Evolutionary conservation across 345 rosid genomes (phyloP).

Genomic region (Litchi chinensis): DNA sequence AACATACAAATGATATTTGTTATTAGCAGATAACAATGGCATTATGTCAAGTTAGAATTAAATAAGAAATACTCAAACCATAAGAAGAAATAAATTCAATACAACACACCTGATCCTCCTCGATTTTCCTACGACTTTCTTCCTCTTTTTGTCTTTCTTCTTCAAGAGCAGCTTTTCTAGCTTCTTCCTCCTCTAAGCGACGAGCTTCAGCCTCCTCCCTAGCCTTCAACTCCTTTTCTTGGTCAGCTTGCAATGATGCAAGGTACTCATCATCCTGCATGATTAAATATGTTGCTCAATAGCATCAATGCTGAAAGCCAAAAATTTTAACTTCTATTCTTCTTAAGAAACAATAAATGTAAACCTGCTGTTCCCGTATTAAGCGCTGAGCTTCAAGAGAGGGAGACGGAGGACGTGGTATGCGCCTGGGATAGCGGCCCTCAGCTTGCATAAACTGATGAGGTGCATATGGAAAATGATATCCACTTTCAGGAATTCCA

Average conservation of each 20-base stretch:
- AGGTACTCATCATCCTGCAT: conserved; percentile 95
- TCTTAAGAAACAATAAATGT: background rate
- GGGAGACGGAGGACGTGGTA: conserved; percentile 88
- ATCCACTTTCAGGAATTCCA: conserved; percentile 89
- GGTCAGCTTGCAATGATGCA: conserved; percentile 94
- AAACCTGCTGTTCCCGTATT: conserved; percentile 98
- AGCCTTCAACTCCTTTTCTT: conserved; percentile 86
- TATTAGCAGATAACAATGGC: background rate
- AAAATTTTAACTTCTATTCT: conserved; percentile 2
- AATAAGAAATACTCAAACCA: background rate
- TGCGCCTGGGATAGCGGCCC: conserved; percentile 47
- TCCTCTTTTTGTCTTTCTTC: conserved; percentile 76
- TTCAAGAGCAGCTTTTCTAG: conserved; percentile 75
- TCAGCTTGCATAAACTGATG: conserved; percentile 58
- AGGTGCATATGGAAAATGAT: conserved; percentile 60
- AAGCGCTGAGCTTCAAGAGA: conserved; percentile 91
- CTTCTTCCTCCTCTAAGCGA: conserved; percentile 69
- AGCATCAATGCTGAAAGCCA: background rate
- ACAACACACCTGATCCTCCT: conserved; percentile 79
- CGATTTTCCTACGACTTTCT: conserved; percentile 69
- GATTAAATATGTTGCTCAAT: conserved; percentile 13
- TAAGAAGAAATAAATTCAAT: background rate
- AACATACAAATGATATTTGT: background rate
- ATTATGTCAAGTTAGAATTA: background rate
- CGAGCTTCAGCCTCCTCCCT: conserved; percentile 85